phyloP scores from a whole-genome alignment of 176 grass and related monocot genomes.

The Triticum monococcum region DNA sequence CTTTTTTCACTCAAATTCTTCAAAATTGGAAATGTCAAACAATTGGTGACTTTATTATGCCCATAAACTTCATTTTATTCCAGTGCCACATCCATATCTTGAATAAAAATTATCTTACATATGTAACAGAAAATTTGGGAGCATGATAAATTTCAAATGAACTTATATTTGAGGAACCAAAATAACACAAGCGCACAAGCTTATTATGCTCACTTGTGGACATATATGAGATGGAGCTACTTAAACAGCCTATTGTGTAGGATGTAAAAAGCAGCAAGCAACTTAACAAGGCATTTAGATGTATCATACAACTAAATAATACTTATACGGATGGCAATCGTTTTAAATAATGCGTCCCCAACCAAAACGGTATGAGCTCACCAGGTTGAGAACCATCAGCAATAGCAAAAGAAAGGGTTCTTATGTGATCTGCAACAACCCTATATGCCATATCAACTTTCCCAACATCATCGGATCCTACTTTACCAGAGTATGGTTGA shows the following conservation, averaged over 20 bases:
- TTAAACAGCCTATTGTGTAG: neutral
- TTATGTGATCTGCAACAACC: slow-evolving; percentile 95
- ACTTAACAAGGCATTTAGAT: no score
- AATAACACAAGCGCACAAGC: neutral
- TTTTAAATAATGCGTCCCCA: neutral
- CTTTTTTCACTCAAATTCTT: neutral
- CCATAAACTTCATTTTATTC: neutral
- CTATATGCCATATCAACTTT: slow-evolving; percentile 97
- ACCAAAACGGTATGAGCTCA: slow-evolving; percentile 25
- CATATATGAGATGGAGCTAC: neutral
- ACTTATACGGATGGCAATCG: neutral
- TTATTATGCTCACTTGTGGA: neutral
- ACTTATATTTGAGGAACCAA: neutral
- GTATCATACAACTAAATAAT: no score
- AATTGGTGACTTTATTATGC: neutral
- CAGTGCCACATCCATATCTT: neutral
- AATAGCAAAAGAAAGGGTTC: slow-evolving; percentile 84
- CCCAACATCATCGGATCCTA: slow-evolving; percentile 66
- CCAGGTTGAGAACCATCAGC: slow-evolving; percentile 90
- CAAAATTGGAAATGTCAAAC: neutral
- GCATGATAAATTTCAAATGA: neutral
- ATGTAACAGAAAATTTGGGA: neutral
- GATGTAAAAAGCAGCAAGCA: no score
- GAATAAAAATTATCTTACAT: neutral
- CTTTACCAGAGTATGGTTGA: slow-evolving; percentile 58